A percentile compares a stretch with the other conserved stretches of the same genome.
Conservation (phyloP, 2,329 filamentous ascomycete species). For the Tolypocladium nubicola region DNA sequence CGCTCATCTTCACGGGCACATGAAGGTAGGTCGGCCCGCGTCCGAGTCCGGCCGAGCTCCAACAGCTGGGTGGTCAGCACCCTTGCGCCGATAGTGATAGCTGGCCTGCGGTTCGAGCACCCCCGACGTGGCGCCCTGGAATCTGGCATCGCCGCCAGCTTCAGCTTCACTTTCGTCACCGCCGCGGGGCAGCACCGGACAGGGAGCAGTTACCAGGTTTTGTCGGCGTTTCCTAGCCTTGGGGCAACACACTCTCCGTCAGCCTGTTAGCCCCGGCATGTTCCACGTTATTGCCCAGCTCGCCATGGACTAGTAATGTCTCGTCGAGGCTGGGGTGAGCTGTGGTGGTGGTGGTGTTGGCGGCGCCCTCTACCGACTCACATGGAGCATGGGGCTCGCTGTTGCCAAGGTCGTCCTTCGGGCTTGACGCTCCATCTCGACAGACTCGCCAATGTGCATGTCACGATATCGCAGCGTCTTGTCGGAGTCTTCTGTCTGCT, state of each 20-base stretch:
- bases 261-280: not conserved
- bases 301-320: not conserved
- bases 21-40: not conserved
- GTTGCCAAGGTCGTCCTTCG: not conserved
- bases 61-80: not conserved
- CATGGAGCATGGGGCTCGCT: not conserved
- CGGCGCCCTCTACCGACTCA: not conserved
- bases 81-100: not conserved
- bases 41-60: not conserved
- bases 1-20: not conserved
- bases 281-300: not conserved
- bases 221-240: not conserved
- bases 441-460: not conserved
- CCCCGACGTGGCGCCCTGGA: not conserved
- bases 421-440: not conserved
- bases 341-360: not conserved
- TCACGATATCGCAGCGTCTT: not conserved
- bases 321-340: not conserved
- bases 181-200: not conserved
- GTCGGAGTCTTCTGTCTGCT: not conserved
- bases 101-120: not conserved
- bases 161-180: not conserved
- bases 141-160: not conserved
- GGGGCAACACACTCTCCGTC: not conserved
- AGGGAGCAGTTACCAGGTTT: not conserved